Conservation (phyloP, 2,329 filamentous ascomycete species). For the Aspergillus ochraceus region DNA sequence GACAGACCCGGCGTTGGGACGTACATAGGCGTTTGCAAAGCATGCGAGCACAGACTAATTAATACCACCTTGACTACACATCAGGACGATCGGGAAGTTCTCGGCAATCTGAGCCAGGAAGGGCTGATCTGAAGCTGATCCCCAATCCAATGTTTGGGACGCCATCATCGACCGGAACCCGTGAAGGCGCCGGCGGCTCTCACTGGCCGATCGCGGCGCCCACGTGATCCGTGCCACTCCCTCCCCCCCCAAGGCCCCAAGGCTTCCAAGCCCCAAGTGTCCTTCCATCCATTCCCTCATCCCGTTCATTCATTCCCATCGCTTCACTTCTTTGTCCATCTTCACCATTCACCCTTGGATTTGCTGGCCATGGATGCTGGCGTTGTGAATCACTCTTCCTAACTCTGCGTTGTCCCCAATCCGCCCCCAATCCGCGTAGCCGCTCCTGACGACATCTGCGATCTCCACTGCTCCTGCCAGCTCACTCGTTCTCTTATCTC, state of each 20-base stretch:
- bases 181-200: conserved; percentile 42
- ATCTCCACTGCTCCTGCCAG: conserved; percentile 14
- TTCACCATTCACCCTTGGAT: conserved; percentile 11
- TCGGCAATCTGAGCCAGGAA: conserved; percentile 26
- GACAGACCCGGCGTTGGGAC: conserved; percentile 25
- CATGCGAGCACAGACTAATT: conserved; percentile 30
- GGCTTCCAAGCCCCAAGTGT: too few species aligned
- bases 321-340: conserved; percentile 13
- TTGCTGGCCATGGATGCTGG: conserved; percentile 19
- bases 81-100: conserved; percentile 33
- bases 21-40: conserved; percentile 32
- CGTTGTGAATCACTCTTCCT: conserved; percentile 8
- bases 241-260: not conserved
- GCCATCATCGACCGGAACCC: conserved; percentile 17
- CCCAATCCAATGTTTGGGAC: not conserved
- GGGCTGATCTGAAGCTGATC: conserved; percentile 22
- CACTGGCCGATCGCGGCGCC: conserved; percentile 35
- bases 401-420: conserved; percentile 11
- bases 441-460: conserved; percentile 1
- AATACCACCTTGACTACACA: conserved; percentile 27
- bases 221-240: conserved; percentile 37
- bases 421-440: conserved; percentile 9
- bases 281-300: not conserved
- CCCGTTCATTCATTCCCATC: not conserved
- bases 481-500: conserved; percentile 39